A percentile compares a stretch with the other conserved stretches of the same genome.
These are phyloP conservation scores for Sordariomycetes sp. DNA, from an alignment of 2,329 filamentous ascomycete genomes.

Conservation along the genomic window DNA sequence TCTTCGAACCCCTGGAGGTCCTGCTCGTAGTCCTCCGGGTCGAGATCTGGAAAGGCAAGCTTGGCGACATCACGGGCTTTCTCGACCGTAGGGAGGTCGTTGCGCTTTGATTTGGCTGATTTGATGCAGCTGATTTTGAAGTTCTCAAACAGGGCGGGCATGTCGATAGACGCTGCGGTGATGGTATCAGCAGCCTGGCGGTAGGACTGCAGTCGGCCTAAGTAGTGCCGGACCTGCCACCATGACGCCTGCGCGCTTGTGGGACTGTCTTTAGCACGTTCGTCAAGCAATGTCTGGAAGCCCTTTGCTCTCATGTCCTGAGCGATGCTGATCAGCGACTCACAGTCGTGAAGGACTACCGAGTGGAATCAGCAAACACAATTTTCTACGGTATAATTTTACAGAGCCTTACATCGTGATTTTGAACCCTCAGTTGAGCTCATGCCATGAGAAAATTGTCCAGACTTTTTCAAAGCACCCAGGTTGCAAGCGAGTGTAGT, in stretches of 20 bases:
- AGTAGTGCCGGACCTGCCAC: constrained; percentile 13
- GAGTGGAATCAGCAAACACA: not conserved
- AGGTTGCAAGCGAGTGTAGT: too few relatives aligned
- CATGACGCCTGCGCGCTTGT: constrained; percentile 7
- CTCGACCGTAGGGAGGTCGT: not conserved
- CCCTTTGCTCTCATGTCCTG: not conserved
- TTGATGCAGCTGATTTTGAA: constrained; percentile 13
- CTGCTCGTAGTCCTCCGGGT: constrained; percentile 1
- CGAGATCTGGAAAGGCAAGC: constrained; percentile 1
- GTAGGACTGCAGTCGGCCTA: constrained; percentile 15
- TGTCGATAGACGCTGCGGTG: constrained; percentile 5
- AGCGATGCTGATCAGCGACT: constrained; percentile 10
- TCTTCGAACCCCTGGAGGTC: constrained; percentile 9
- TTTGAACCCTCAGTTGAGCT: too few relatives aligned
- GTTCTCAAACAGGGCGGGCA: constrained; percentile 15
- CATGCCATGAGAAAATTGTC: too few relatives aligned
- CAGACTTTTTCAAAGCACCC: too few relatives aligned
- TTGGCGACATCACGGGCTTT: constrained; percentile 4
- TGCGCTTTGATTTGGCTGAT: constrained; percentile 8
- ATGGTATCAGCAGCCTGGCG: constrained; percentile 10
- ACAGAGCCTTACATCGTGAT: constrained; percentile 3
- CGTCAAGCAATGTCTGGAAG: constrained; percentile 3
- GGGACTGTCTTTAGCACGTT: constrained; percentile 3
- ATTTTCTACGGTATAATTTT: not conserved
- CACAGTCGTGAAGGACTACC: constrained; percentile 9